Evolutionary conservation across 2,329 filamentous ascomycete species (phyloP), one percentile per base, ranked within the genome.

Genomic region (Aureobasidium sp.): DNA sequence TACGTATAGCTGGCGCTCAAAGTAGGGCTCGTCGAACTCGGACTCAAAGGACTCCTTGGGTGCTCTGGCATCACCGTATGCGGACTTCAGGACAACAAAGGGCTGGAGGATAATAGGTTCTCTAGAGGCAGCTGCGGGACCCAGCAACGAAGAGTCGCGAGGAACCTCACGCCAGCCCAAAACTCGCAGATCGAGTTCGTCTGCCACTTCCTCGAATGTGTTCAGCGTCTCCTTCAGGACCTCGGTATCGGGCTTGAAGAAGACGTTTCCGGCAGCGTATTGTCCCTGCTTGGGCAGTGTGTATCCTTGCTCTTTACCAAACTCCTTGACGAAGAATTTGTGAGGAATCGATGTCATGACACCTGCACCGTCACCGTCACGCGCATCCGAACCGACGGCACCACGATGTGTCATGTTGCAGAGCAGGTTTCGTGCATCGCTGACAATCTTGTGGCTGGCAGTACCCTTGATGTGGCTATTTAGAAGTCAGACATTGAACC

Each of bases 351-450:
- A 97, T 68, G 93, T 97, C 94, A 99, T 99, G 73, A 97, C 93
- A 84, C 94, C 94, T 71, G 94, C 94, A 76, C 94, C 94, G 75
- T 99, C 94, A 75, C 94, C 94, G 75, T 99, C 94, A 82, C 94
- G 89, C 73, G 91, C 91, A 81, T 99, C 94, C 64, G 94, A 97
- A 70, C 94, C 94, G 70, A 97, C 93, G 67, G 94, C 94, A 82
- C 94, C 94, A 76, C 94, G 89, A 82, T 99, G 94, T 82, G 94
- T 97, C 94, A 99, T 99, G 84, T 99, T 97, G 84, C 94, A 99
- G 66, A 99, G 87, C 65, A 99, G 83, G 78, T 92, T 96, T 68
- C 90, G 89, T 68, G 92, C 93, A 96, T 97, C 93, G 78, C 89
- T 96, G 67, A 97, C 89, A 73, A 97, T 97, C 76, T 97, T 99